Evolutionary conservation across 768 basidiomycete species (phyloP), one percentile per base, ranked within the genome.

Genomic region (Russula foetens): DNA sequence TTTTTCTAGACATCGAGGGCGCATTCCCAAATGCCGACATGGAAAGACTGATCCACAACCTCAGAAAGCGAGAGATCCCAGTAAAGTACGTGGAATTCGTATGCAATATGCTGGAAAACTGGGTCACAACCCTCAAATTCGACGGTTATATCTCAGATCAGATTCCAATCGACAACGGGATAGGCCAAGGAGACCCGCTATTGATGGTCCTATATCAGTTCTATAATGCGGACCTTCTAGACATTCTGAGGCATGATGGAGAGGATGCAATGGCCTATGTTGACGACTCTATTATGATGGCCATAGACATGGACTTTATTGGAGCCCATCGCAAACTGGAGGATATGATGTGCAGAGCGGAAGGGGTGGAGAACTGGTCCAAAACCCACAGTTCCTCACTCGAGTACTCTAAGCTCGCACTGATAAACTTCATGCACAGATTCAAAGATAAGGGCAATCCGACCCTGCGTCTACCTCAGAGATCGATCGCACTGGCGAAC

Each of bases 161-260:
- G 5, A 43, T n/a, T 6, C 2, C 4, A 19, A 43, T 64, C 67
- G 29, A 63, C 67, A 5, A 72, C 67, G 71, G 49, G 63, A 56
- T 63, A 8, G 44, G 44, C 21, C 44, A 45, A 24, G 44, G 73
- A 72, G 0, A 38, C 38, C 31, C 31, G 6, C 15, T 39, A 12
- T 9, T 17, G 58, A 65, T 1, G 71, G 68, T 0, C n/a, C n/a
- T n/a, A n/a, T n/a, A n/a, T n/a, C n/a, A n/a, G n/a, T n/a, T n/a
- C n/a, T n/a, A n/a, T n/a, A n/a, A n/a, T n/a, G n/a, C n/a, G n/a
- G n/a, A n/a, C n/a, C n/a, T n/a, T n/a, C n/a, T n/a, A n/a, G n/a
- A n/a, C n/a, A n/a, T n/a, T n/a, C n/a, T n/a, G n/a, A n/a, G n/a
- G n/a, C n/a, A n/a, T n/a, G n/a, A n/a, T 6, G 38, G 6, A 2